These are phyloP conservation scores for Mycena capillaripes DNA, from an alignment of 768 basidiomycete species.

Conservation along the genomic window DNA sequence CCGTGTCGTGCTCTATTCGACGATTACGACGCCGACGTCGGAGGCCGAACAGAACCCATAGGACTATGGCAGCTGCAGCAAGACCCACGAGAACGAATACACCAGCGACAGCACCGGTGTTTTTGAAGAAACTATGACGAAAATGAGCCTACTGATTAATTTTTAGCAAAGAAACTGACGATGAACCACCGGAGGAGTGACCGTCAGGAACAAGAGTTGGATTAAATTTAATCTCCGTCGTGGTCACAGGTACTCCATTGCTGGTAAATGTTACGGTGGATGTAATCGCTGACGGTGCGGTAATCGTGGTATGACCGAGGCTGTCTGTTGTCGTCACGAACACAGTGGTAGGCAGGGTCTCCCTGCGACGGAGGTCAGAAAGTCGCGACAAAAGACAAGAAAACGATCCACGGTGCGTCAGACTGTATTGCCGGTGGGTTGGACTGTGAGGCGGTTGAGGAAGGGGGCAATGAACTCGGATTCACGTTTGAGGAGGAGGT, in stretches of 20 bases:
- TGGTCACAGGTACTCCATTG: slow-evolving; percentile 66
- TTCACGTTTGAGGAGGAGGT: background rate
- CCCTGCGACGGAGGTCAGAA: slow-evolving; percentile 53
- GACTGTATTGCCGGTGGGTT: slow-evolving; percentile 20
- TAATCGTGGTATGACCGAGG: slow-evolving; percentile 61
- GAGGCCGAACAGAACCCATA: slow-evolving; percentile 81
- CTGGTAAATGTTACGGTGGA: slow-evolving; percentile 67
- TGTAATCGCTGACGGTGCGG: slow-evolving; percentile 71
- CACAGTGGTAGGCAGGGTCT: slow-evolving; percentile 66
- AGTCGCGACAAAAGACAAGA: background rate
- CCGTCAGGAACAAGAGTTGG: slow-evolving; percentile 75
- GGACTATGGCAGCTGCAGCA: slow-evolving; percentile 74
- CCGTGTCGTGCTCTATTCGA: slow-evolving; percentile 76
- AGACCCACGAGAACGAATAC: slow-evolving; percentile 93
- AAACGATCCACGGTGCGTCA: slow-evolving; percentile 33
- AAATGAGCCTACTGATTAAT: background rate
- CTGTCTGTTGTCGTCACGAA: slow-evolving; percentile 74
- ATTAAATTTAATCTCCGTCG: slow-evolving; percentile 77
- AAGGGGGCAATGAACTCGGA: background rate
- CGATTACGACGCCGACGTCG: slow-evolving; percentile 74
- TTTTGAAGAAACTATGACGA: slow-evolving; percentile 82
- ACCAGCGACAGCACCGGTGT: slow-evolving; percentile 92
- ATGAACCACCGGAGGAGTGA: slow-evolving; percentile 53
- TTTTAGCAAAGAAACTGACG: slow-evolving; percentile 57
- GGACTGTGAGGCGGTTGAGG: background rate